Conservation (phyloP, 352 stramenopile species). For the Pythium diclinum region DNA sequence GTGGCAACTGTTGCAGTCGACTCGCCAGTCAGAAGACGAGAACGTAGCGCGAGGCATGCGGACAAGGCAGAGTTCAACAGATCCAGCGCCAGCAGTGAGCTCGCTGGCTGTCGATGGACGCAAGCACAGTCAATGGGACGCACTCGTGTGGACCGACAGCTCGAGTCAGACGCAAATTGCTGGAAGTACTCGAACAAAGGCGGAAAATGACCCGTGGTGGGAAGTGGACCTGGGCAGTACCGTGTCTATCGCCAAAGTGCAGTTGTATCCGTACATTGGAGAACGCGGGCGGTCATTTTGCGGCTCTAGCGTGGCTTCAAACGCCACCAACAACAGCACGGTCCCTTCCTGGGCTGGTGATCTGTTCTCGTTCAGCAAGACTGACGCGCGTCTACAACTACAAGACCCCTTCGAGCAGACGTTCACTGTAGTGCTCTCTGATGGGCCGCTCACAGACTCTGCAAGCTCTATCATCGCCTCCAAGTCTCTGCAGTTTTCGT, state of each 20-base stretch:
- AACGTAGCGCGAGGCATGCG: conserved; percentile 60
- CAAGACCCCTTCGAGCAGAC: conserved; percentile 49
- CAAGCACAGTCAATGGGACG: conserved; percentile 36
- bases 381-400: conserved; percentile 38
- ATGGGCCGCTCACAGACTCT: conserved; percentile 14
- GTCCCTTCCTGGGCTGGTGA: conserved; percentile 34
- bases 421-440: conserved; percentile 49
- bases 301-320: not conserved
- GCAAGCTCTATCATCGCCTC: conserved; percentile 10
- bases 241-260: conserved; percentile 42
- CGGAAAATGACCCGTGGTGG: conserved; percentile 57
- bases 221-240: conserved; percentile 57
- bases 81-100: conserved; percentile 32
- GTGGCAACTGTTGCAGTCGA: conserved; percentile 54
- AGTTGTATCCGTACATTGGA: conserved; percentile 52
- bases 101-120: conserved; percentile 54
- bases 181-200: conserved; percentile 46
- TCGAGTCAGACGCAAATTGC: conserved; percentile 16
- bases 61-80: conserved; percentile 62
- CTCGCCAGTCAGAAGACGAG: conserved; percentile 48
- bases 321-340: conserved; percentile 14
- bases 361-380: conserved; percentile 38
- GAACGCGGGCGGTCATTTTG: conserved; percentile 39
- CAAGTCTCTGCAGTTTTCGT: conserved; percentile 53
- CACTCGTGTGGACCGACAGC: conserved; percentile 24